Conservation (phyloP, 2,329 filamentous ascomycete genomes). For the Calonectria henricotiae region DNA sequence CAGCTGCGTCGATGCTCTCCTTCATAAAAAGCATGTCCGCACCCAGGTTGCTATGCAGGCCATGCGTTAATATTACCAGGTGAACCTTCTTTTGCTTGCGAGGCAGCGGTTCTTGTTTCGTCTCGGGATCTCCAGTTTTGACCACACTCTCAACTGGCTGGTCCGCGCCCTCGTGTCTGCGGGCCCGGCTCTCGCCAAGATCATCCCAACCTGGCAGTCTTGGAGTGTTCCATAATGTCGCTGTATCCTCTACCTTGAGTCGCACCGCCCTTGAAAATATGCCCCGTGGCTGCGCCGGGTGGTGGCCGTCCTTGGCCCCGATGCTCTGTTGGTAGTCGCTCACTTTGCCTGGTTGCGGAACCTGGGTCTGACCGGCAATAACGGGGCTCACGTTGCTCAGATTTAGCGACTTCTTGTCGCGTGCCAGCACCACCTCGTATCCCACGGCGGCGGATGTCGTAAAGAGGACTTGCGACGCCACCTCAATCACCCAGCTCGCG, state of each 20-base stretch:
- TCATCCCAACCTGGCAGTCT: constrained; percentile 79
- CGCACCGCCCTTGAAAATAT: constrained; percentile 88
- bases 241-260: constrained; percentile 89
- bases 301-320: constrained; percentile 71
- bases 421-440: constrained; percentile 88
- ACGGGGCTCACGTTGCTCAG: constrained; percentile 70
- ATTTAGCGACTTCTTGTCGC: constrained; percentile 87
- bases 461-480: constrained; percentile 94
- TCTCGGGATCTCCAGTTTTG: constrained; percentile 56
- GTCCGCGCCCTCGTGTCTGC: constrained; percentile 50
- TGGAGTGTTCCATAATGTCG: constrained; percentile 93
- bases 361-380: constrained; percentile 63
- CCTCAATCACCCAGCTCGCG: constrained; percentile 91
- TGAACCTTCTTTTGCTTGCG: constrained; percentile 86
- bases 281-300: constrained; percentile 78
- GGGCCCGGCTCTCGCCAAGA: constrained; percentile 54
- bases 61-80: constrained; percentile 93
- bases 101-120: constrained; percentile 46
- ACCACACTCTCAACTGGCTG: constrained; percentile 56
- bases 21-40: constrained; percentile 98
- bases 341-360: constrained; percentile 79
- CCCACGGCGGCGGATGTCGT: constrained; percentile 89
- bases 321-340: constrained; percentile 82
- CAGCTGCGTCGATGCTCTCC: constrained; percentile 93
- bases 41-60: constrained; percentile 94